Percentiles rank a stretch among this genome's conserved stretches.
Evolutionary conservation across 164 flowering plant species (phyloP).

Genomic region (Vitis labrusca): DNA sequence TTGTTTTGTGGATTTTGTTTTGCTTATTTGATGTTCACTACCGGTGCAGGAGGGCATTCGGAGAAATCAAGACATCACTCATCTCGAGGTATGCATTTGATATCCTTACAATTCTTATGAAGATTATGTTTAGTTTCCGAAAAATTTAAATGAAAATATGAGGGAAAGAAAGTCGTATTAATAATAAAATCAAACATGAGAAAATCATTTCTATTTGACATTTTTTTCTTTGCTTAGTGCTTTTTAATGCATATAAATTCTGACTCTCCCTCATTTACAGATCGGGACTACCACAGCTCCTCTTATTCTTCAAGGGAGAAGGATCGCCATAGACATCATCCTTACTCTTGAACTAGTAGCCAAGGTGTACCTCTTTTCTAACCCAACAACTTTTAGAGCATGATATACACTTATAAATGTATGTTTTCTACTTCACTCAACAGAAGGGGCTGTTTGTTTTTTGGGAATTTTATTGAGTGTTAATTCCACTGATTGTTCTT

Average conservation of each 20-base stretch:
- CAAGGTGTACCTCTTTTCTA: not conserved
- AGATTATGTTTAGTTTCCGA: too few relatives aligned
- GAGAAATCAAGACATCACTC: slow-evolving; percentile 79
- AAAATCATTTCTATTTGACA: too few relatives aligned
- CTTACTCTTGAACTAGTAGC: slow-evolving; percentile 15
- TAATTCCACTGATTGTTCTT: not conserved
- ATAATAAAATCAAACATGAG: too few relatives aligned
- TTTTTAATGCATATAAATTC: too few relatives aligned
- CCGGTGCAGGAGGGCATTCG: slow-evolving; percentile 51
- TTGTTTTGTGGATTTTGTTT: not conserved
- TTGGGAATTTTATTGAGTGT: slow-evolving; percentile 32
- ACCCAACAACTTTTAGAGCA: too few relatives aligned
- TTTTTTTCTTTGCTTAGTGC: too few relatives aligned
- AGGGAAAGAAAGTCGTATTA: too few relatives aligned
- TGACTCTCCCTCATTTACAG: slow-evolving; percentile 23
- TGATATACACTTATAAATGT: too few relatives aligned
- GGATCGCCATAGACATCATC: slow-evolving; percentile 79
- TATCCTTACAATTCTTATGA: not conserved
- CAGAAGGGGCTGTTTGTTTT: too few relatives aligned
- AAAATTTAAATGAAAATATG: too few relatives aligned
- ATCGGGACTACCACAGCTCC: slow-evolving; percentile 65
- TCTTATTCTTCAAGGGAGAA: slow-evolving; percentile 77
- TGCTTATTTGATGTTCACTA: not conserved
- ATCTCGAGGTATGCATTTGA: slow-evolving; percentile 59
- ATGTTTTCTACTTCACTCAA: too few relatives aligned